Base-by-base conservation (phyloP, 2,329 filamentous ascomycete species). In the Aphanocladium album region DNA sequence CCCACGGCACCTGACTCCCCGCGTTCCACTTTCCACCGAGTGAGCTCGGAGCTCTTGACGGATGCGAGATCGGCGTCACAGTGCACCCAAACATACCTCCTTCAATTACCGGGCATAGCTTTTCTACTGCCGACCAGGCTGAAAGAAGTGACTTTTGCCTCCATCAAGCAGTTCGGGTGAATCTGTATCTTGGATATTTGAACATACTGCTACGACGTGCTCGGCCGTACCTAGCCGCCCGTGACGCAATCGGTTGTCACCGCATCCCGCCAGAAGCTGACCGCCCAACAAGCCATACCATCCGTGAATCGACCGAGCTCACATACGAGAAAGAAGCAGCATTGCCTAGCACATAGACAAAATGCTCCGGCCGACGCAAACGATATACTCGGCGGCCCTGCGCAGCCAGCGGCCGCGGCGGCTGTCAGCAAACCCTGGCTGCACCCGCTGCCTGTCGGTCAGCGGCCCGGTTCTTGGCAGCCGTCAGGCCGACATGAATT, bases 401-500 rank as follows among this genome's bases (percentile, higher is more conserved):
- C 49, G 55, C 35, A 46, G 55, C 23, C 56, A 49, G 35, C 39
- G 47, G 6, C 19, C 50, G 41, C 39, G 25, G 17, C 60, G 43
- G 23, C 16, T 45, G 14, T 12, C 21, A 37, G 16, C 52, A 17
- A 21, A 55, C 52, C 52, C 64, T 17, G 39, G 55, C 66, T 64
- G 62, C 55, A 62, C 62, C 46, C 69, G 70, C 49, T 61, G 62
- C 43, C 66, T 70, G n/a, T 71, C 66, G 14, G 62, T 67, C 47
- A 68, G 65, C 17, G 61, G 56, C 25, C 61, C 66, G 9, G 58
- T 68, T 11, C 55, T 68, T 21, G 65, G 71, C 27, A 70, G 74
- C 9, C 74, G 78, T 61, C 77, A 80, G 19, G 70, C 76, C 16
- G 79, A 82, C 69, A 80, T 85, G 68, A 81, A 79, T 67, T 82